A percentile compares a stretch with the other conserved stretches of the same genome.
phyloP scores from a whole-genome alignment of 1,284 basidiomycete genomes.

The Ceratobasidium sp. region DNA sequence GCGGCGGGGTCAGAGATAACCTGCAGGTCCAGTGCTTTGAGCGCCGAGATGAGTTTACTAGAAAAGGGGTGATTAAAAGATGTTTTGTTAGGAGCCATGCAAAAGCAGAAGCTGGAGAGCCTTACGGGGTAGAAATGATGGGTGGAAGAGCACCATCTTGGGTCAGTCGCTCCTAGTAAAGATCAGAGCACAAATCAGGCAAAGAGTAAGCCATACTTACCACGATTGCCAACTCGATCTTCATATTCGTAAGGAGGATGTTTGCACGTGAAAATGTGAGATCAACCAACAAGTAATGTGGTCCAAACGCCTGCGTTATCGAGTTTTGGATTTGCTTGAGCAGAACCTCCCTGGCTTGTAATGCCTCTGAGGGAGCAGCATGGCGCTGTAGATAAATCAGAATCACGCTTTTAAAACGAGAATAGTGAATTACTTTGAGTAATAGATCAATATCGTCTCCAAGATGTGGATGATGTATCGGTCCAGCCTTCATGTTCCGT shows the following conservation, averaged over 20 bases:
- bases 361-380: constrained; percentile 39
- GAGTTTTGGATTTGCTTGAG: constrained; percentile 41
- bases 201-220: neutral
- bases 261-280: constrained; percentile 28
- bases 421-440: constrained; percentile 24
- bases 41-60: constrained; percentile 33
- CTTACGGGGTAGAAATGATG: constrained; percentile 40
- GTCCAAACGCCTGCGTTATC: constrained; percentile 29
- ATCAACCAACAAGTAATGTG: constrained; percentile 29
- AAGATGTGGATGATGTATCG: constrained; percentile 42
- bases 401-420: neutral
- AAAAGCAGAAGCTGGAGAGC: neutral
- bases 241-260: constrained; percentile 38
- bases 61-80: neutral
- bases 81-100: neutral
- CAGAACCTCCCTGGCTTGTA: constrained; percentile 31
- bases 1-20: constrained; percentile 31
- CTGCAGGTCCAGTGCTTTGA: constrained; percentile 25
- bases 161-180: constrained; percentile 18
- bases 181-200: neutral
- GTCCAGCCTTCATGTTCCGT: constrained; percentile 41
- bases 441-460: constrained; percentile 37
- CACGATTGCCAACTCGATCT: constrained; percentile 37
- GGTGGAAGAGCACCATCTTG: constrained; percentile 41
- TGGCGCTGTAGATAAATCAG: constrained; percentile 34